Evolutionary conservation across 2,329 filamentous ascomycete species (phyloP), one percentile per base, ranked within the genome.

Genomic region (Graphilbum ipis-grandicollis): DNA sequence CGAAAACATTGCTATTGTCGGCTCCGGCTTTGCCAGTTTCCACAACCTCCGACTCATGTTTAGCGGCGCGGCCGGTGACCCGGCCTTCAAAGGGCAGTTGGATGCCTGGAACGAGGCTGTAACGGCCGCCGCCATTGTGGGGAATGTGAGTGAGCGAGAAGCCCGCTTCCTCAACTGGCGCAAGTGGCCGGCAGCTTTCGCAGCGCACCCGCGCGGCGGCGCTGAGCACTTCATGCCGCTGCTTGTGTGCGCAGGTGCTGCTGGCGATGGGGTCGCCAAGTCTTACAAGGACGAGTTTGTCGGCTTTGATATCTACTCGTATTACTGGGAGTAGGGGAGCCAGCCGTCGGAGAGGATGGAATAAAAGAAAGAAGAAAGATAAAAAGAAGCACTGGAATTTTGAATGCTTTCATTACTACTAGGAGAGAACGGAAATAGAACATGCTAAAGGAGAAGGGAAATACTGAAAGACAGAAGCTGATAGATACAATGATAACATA

Each of bases 181-280:
- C 47, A 47, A 3, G 56, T 69, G 42, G 43, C 61, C 63, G 0
- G 48, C 57, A 23, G 58, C 62, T 1, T 63, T 66, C 41, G 55
- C 60, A 12, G 68, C 70, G 59, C 70, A 75, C 47, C 70, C 70
- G 3, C 51, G 52, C 2, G 48, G 55, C 9, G 66, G 62, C 0
- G 68, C 65, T 0, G 70, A 74, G 52, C 70, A 75, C 44, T 72
- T 74, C 38, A 51, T 74, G 58, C 70, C 70, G 40, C 48, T 75
- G 51, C 48, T 72, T 33, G 70, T 74, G 23, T 68, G 64, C 44
- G 65, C 66, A 4, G 68, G 64, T 1, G 62, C 61, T 0, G 67
- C 63, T 0, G 58, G 50, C 12, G 61, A 62, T 17, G 52, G 50
- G 48, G 50, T 50, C 48, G 60, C 54, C 15, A 54, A 51, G 43